Conservation (phyloP, 179 eudicot species). For the Heliamphora pulchella region DNA sequence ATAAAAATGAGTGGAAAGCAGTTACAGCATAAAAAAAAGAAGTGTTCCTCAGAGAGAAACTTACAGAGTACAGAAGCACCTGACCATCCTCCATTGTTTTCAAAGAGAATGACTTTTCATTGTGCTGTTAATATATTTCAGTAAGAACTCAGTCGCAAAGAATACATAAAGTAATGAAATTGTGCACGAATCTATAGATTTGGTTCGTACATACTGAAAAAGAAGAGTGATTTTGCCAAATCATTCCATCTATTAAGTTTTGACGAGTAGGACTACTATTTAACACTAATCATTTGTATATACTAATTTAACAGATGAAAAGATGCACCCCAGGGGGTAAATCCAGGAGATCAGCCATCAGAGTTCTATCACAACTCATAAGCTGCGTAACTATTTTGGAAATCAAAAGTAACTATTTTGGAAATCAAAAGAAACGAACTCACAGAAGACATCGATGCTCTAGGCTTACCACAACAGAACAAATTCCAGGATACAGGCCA, state of each 20-base stretch:
- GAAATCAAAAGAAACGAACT: neutral
- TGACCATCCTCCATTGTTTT: slow-evolving; percentile 87
- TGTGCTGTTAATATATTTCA: slow-evolving; percentile 42
- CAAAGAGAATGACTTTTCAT: slow-evolving; percentile 65
- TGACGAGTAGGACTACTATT: neutral
- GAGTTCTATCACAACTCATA: neutral
- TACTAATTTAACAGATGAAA: neutral
- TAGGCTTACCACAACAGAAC: slow-evolving; percentile 67
- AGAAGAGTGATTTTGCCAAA: neutral
- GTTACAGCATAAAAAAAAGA: neutral
- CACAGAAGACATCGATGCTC: slow-evolving; percentile 4
- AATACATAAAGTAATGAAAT: neutral
- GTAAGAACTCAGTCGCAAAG: slow-evolving; percentile 14
- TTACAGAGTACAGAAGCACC: slow-evolving; percentile 59
- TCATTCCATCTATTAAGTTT: neutral
- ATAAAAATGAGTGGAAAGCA: too few species aligned
- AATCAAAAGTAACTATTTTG: neutral
- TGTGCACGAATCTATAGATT: neutral
- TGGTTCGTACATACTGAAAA: neutral
- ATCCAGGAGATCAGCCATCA: neutral
- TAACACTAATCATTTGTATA: neutral
- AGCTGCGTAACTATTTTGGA: neutral
- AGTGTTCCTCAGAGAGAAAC: slow-evolving; percentile 14
- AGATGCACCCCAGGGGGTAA: neutral
- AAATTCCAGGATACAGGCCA: slow-evolving; percentile 79